These are phyloP conservation scores for Secale cereale DNA, from an alignment of 176 grass and related monocot species.

Conservation along the genomic window DNA sequence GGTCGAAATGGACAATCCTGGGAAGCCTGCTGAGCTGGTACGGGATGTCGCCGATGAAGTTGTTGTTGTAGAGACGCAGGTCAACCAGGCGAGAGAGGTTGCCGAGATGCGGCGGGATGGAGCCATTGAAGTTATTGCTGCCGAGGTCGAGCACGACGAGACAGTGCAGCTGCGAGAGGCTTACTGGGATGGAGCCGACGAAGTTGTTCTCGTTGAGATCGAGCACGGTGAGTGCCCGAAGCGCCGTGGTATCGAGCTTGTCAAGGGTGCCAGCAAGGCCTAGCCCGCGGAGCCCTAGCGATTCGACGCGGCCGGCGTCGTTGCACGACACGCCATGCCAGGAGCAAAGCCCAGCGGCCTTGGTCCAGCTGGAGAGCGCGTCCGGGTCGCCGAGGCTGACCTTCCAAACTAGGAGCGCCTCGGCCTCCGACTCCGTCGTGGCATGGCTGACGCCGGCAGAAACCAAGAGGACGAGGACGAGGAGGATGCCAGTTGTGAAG, in stretches of 20 bases:
- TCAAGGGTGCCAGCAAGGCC: conserved; percentile 30
- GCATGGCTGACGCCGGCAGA: too few species aligned
- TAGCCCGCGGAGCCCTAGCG: conserved; percentile 15
- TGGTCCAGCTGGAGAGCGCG: background rate
- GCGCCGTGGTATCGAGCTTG: conserved; percentile 22
- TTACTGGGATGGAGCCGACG: conserved; percentile 34
- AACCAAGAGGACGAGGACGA: too few species aligned
- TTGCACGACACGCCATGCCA: background rate
- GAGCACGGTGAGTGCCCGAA: conserved; percentile 33
- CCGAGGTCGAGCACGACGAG: conserved; percentile 48
- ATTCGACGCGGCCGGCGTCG: background rate
- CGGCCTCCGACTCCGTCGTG: background rate
- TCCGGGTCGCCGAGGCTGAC: background rate
- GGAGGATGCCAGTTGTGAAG: too few species aligned
- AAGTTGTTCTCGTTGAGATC: conserved; percentile 57
- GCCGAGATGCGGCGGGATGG: conserved; percentile 59
- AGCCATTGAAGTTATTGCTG: conserved; percentile 31
- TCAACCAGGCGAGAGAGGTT: conserved; percentile 43
- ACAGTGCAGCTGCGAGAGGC: conserved; percentile 28
- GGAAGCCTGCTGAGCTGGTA: conserved; percentile 49
- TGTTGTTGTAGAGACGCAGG: conserved; percentile 62
- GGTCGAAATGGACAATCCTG: conserved; percentile 39
- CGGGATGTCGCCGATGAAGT: conserved; percentile 30
- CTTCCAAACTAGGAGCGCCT: background rate
- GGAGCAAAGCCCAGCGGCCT: background rate